Conservation (phyloP, 345 rosid genomes). For the Eucalyptus lansdowneana region DNA sequence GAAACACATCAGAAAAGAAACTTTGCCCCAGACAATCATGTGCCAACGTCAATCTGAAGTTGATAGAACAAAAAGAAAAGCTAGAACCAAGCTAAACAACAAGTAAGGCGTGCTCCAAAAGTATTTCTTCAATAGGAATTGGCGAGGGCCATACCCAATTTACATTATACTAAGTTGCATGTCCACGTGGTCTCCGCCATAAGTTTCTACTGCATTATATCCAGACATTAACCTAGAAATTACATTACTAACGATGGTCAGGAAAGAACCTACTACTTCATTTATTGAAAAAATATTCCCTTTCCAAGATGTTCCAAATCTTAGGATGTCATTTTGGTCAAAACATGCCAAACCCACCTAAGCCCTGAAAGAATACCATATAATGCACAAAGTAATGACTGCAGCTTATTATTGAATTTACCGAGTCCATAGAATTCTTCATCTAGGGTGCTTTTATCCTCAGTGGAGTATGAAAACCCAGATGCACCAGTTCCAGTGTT, state of each 20-base stretch:
- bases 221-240: not conserved
- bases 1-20: not conserved
- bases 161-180: not conserved
- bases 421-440: constrained; percentile 95
- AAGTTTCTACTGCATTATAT: not conserved
- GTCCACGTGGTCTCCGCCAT: not conserved
- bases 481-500: constrained; percentile 35
- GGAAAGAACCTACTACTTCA: not conserved
- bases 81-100: not conserved
- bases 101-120: not conserved
- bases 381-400: not conserved
- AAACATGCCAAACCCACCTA: not conserved
- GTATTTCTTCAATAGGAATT: not conserved
- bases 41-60: not conserved
- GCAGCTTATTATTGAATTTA: constrained; percentile 10
- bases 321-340: not conserved
- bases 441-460: constrained; percentile 25
- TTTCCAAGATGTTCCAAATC: not conserved
- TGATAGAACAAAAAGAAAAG: not conserved
- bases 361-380: not conserved
- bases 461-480: constrained; percentile 41
- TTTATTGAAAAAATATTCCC: not conserved
- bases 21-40: not conserved
- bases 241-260: not conserved
- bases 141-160: not conserved